Percentiles rank a stretch among this genome's conserved stretches.
These are phyloP conservation scores for Suhomyces bokatorum DNA, from an alignment of 1,139 yeast species.

Conservation along the genomic window DNA sequence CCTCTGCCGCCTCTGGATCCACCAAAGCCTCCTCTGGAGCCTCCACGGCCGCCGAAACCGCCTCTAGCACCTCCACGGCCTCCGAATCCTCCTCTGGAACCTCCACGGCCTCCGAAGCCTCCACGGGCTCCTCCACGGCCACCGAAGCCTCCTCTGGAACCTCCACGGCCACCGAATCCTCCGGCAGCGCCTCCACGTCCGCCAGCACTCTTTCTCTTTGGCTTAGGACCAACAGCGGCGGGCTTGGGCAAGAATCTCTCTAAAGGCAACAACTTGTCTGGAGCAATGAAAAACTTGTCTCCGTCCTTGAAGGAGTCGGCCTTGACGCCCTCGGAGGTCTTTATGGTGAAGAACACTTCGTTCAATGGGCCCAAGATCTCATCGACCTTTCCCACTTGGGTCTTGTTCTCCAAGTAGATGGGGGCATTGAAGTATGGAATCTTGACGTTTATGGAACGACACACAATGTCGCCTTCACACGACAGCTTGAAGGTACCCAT, in stretches of 20 bases:
- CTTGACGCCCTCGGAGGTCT: slow-evolving; percentile 94
- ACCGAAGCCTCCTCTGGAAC: slow-evolving; percentile 43
- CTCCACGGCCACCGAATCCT: slow-evolving; percentile 54
- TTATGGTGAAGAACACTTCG: slow-evolving; percentile 94
- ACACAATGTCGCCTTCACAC: slow-evolving; percentile 96
- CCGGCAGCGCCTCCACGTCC: slow-evolving; percentile 36
- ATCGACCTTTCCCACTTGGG: slow-evolving; percentile 96
- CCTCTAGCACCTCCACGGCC: slow-evolving; percentile 50
- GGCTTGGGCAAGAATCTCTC: slow-evolving; percentile 97
- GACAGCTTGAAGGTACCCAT: slow-evolving; percentile 92
- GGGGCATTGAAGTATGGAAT: slow-evolving; percentile 99
- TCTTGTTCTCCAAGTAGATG: slow-evolving; percentile 90
- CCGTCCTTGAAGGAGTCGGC: slow-evolving; percentile 92
- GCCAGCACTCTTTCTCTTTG: slow-evolving; percentile 66
- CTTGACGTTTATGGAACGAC: slow-evolving; percentile 91
- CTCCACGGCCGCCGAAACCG: slow-evolving; percentile 37
- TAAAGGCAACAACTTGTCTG: slow-evolving; percentile 91
- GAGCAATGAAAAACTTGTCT: slow-evolving; percentile 93
- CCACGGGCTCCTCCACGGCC: slow-evolving; percentile 45
- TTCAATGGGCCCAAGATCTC: slow-evolving; percentile 97
- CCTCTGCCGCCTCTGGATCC: slow-evolving; percentile 26
- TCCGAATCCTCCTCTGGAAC: slow-evolving; percentile 38
- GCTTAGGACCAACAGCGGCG: slow-evolving; percentile 71
- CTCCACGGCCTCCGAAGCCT: slow-evolving; percentile 42
- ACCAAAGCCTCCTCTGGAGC: slow-evolving; percentile 38